phyloP scores from a whole-genome alignment of 2,329 filamentous ascomycete genomes.

The Claviceps pazoutovae region DNA sequence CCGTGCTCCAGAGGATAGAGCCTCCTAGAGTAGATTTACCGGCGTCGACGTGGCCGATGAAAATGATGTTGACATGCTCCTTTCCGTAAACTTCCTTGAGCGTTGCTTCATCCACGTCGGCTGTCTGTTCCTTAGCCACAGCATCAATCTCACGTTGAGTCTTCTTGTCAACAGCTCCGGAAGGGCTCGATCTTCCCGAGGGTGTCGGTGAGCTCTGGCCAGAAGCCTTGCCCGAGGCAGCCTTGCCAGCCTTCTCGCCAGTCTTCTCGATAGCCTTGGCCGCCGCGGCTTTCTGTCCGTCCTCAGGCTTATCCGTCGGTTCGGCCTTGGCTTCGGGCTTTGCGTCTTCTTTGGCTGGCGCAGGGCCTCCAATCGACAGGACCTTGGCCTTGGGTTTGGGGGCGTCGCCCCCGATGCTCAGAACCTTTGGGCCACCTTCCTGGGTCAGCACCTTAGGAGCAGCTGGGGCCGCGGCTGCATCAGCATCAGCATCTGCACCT shows the following conservation, averaged over 20 bases:
- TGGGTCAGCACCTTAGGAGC: slow-evolving; percentile 28
- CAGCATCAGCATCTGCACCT: neutral
- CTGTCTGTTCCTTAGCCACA: slow-evolving; percentile 68
- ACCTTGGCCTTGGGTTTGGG: slow-evolving; percentile 39
- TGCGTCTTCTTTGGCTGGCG: slow-evolving; percentile 23
- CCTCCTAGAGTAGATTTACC: slow-evolving; percentile 95
- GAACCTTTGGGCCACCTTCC: slow-evolving; percentile 46
- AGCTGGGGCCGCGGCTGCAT: slow-evolving; percentile 27
- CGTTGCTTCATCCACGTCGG: slow-evolving; percentile 57
- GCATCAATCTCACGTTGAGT: slow-evolving; percentile 58
- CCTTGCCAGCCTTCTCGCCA: slow-evolving; percentile 44
- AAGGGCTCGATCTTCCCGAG: slow-evolving; percentile 72
- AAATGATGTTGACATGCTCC: slow-evolving; percentile 85
- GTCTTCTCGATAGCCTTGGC: slow-evolving; percentile 87
- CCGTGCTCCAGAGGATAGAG: slow-evolving; percentile 80
- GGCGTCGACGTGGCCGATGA: slow-evolving; percentile 95
- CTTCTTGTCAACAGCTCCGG: slow-evolving; percentile 37
- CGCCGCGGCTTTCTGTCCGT: slow-evolving; percentile 72
- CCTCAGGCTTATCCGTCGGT: slow-evolving; percentile 41
- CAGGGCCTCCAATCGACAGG: slow-evolving; percentile 26
- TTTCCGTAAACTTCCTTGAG: slow-evolving; percentile 95
- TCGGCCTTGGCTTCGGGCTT: slow-evolving; percentile 38
- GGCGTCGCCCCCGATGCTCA: slow-evolving; percentile 53
- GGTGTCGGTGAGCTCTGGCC: slow-evolving; percentile 71
- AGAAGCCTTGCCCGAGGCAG: slow-evolving; percentile 29